These are phyloP conservation scores for Fagopyrum tataricum DNA, from an alignment of 148 eudicot species.

Conservation along the genomic window DNA sequence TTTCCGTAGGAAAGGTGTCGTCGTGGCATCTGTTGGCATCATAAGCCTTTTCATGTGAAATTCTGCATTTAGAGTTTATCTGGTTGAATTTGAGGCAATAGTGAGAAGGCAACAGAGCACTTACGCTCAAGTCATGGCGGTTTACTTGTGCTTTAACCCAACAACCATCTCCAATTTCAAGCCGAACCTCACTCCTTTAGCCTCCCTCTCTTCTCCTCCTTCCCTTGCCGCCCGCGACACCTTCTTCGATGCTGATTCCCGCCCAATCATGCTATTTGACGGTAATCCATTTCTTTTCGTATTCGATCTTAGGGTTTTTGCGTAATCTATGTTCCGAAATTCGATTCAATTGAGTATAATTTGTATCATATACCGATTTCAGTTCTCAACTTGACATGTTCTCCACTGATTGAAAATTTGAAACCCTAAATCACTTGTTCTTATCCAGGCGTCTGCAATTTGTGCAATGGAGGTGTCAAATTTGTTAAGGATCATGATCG, in stretches of 20 bases:
- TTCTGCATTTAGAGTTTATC: not conserved
- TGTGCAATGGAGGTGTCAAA: conserved; percentile 97
- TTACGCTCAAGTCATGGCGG: not conserved
- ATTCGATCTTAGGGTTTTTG: not conserved
- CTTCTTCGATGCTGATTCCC: conserved; percentile 65
- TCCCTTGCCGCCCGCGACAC: conserved; percentile 16
- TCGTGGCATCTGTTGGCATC: not conserved
- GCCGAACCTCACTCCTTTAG: not conserved
- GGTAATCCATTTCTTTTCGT: conserved; percentile 28
- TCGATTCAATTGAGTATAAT: not conserved
- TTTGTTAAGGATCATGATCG: conserved; percentile 82
- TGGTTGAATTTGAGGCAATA: not conserved
- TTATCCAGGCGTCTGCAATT: conserved; percentile 84
- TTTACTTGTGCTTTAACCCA: not conserved
- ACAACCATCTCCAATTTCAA: not conserved
- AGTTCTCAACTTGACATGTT: too few relatives aligned
- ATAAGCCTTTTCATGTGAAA: not conserved
- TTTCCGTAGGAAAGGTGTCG: too few relatives aligned
- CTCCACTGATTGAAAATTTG: not conserved
- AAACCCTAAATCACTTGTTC: not conserved
- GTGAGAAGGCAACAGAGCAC: not conserved
- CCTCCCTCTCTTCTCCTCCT: conserved; percentile 5
- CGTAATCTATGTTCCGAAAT: too few relatives aligned
- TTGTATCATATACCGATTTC: not conserved
- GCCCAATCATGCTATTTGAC: conserved; percentile 97